Conservation (phyloP, 805 yeast species). For the Brettanomyces naardenensis region DNA sequence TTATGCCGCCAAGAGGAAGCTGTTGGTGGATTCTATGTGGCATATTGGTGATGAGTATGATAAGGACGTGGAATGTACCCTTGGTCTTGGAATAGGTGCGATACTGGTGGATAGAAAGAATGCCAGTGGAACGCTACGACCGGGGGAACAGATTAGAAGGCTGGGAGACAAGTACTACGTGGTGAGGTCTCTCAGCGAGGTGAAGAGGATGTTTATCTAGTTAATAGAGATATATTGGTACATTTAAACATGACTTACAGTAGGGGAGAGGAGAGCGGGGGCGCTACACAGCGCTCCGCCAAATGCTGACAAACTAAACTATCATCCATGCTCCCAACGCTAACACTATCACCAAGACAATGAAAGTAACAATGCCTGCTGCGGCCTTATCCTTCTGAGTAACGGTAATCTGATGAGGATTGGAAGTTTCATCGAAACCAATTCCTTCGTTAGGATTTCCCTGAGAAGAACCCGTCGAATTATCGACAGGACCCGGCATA, state of each 20-base stretch:
- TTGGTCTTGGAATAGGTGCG: slow-evolving; percentile 54
- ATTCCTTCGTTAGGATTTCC: slow-evolving; percentile 52
- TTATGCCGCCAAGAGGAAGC: slow-evolving; percentile 5
- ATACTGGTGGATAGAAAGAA: slow-evolving; percentile 25
- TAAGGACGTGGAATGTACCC: slow-evolving; percentile 48
- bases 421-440: slow-evolving; percentile 42
- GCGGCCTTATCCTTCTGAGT: slow-evolving; percentile 72
- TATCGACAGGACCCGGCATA: slow-evolving; percentile 48
- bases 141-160: slow-evolving; percentile 8
- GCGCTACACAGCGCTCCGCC: neutral
- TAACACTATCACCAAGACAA: slow-evolving; percentile 50
- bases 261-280: no score
- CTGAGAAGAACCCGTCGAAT: slow-evolving; percentile 60
- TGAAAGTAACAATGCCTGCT: slow-evolving; percentile 80
- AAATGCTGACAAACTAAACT: slow-evolving; percentile 6
- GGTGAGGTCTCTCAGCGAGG: slow-evolving; percentile 10
- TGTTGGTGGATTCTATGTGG: slow-evolving; percentile 33
- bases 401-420: slow-evolving; percentile 36
- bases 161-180: slow-evolving; percentile 13
- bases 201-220: slow-evolving; percentile 8
- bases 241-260: no score
- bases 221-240: no score
- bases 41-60: slow-evolving; percentile 60
- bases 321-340: slow-evolving; percentile 78
- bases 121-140: slow-evolving; percentile 1